Conservation (phyloP, 2,329 filamentous ascomycete genomes). For the Pseudopithomyces chartarum region DNA sequence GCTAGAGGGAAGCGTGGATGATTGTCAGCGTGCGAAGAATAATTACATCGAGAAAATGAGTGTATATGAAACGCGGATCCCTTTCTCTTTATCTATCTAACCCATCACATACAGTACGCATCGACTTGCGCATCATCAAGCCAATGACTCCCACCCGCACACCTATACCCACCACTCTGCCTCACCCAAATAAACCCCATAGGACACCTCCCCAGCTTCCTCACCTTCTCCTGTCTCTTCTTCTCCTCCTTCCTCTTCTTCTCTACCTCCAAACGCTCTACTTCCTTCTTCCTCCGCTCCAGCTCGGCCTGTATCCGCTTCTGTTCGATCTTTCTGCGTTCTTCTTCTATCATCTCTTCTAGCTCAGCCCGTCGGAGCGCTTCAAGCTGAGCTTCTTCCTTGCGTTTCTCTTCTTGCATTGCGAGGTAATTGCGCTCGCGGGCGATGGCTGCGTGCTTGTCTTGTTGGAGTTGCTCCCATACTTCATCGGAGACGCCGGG, state of each 20-base stretch:
- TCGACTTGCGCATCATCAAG: slow-evolving; percentile 45
- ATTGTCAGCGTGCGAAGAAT: too few species aligned
- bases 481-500: slow-evolving; percentile 62
- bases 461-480: slow-evolving; percentile 65
- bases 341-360: slow-evolving; percentile 30
- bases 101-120: slow-evolving; percentile 3
- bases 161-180: slow-evolving; percentile 63
- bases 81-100: background rate
- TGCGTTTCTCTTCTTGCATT: slow-evolving; percentile 25
- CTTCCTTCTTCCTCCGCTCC: slow-evolving; percentile 28
- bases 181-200: slow-evolving; percentile 67
- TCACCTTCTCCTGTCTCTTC: slow-evolving; percentile 55
- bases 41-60: background rate
- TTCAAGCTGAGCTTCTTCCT: slow-evolving; percentile 24
- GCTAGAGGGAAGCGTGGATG: too few species aligned
- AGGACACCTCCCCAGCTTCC: slow-evolving; percentile 60
- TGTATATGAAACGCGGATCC: background rate
- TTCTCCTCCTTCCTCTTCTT: slow-evolving; percentile 46
- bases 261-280: slow-evolving; percentile 47
- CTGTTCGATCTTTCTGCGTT: slow-evolving; percentile 23
- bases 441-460: slow-evolving; percentile 46
- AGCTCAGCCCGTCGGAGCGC: slow-evolving; percentile 37
- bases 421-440: slow-evolving; percentile 46
- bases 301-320: slow-evolving; percentile 24
- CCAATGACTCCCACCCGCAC: slow-evolving; percentile 65